phyloP scores from a whole-genome alignment of 805 yeast species.

The Isabelozyma rhagii region DNA sequence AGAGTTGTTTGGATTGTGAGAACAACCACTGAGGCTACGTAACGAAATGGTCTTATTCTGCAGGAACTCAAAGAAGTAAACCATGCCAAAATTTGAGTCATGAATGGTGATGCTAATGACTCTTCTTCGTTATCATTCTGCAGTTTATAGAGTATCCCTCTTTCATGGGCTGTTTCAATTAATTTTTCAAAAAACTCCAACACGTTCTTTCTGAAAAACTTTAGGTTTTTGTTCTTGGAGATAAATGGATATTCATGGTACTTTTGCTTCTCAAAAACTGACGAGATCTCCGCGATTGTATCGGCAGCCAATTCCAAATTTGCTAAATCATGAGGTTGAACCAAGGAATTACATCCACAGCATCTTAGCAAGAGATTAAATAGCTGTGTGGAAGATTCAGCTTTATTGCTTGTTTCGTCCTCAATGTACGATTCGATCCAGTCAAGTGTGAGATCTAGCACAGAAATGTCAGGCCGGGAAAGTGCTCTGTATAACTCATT shows the following conservation, averaged over 20 bases:
- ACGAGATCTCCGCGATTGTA: constrained; percentile 70
- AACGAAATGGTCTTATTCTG: constrained; percentile 67
- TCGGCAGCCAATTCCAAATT: constrained; percentile 68
- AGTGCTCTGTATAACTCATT: constrained; percentile 28
- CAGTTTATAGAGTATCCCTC: constrained; percentile 51
- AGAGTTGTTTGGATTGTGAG: constrained; percentile 59
- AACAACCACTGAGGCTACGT: constrained; percentile 57
- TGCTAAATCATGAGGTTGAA: constrained; percentile 72
- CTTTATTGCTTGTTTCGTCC: constrained; percentile 24
- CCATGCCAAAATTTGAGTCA: constrained; percentile 70
- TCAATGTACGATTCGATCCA: constrained; percentile 33
- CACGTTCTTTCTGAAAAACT: constrained; percentile 52
- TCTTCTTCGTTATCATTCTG: constrained; percentile 16
- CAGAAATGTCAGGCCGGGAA: constrained; percentile 26
- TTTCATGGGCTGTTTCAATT: constrained; percentile 54
- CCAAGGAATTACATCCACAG: constrained; percentile 66
- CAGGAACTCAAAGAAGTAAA: constrained; percentile 68
- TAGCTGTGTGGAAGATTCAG: constrained; percentile 54
- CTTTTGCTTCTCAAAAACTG: constrained; percentile 56
- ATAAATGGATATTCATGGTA: constrained; percentile 68
- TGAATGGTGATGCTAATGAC: constrained; percentile 38
- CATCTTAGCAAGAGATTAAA: constrained; percentile 67
- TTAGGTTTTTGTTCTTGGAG: constrained; percentile 46
- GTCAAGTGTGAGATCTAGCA: constrained; percentile 34
- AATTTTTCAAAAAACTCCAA: constrained; percentile 54